phyloP scores from a whole-genome alignment of 2,329 filamentous ascomycete genomes.

The Alternaria gansuensis region DNA sequence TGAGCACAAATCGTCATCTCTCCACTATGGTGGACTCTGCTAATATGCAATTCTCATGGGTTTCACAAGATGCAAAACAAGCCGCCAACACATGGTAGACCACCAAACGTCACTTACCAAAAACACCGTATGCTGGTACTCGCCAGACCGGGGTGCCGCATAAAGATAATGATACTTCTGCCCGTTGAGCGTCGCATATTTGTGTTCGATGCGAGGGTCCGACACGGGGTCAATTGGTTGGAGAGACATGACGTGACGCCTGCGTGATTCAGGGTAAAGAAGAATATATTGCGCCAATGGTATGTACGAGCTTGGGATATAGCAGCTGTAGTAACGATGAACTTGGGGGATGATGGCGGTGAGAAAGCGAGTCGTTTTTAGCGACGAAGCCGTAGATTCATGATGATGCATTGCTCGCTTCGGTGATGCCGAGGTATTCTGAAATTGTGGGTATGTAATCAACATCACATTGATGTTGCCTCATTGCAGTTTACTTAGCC shows the following conservation, averaged over 20 bases:
- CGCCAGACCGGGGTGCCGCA: conserved; percentile 56
- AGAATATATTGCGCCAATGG: conserved; percentile 7
- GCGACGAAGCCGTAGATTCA: conserved; percentile 3
- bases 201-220: conserved; percentile 72
- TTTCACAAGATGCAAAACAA: not conserved
- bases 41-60: not conserved
- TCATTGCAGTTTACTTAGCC: not conserved
- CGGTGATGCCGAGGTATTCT: conserved; percentile 6
- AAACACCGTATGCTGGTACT: conserved; percentile 63
- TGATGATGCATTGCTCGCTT: conserved; percentile 4
- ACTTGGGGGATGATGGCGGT: not conserved
- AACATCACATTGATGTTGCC: not conserved
- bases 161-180: conserved; percentile 73
- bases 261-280: conserved; percentile 8
- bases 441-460: conserved; percentile 6
- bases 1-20: not conserved
- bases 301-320: not conserved
- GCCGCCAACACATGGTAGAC: conserved; percentile 9
- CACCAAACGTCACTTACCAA: conserved; percentile 53
- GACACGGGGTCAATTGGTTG: conserved; percentile 70
- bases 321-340: not conserved
- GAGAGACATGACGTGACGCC: conserved; percentile 57
- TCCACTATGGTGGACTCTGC: not conserved
- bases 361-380: conserved; percentile 3
- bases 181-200: conserved; percentile 70